Evolutionary conservation across 2,329 filamentous ascomycete genomes (phyloP).

Genomic region (Nigrospora oryzae): DNA sequence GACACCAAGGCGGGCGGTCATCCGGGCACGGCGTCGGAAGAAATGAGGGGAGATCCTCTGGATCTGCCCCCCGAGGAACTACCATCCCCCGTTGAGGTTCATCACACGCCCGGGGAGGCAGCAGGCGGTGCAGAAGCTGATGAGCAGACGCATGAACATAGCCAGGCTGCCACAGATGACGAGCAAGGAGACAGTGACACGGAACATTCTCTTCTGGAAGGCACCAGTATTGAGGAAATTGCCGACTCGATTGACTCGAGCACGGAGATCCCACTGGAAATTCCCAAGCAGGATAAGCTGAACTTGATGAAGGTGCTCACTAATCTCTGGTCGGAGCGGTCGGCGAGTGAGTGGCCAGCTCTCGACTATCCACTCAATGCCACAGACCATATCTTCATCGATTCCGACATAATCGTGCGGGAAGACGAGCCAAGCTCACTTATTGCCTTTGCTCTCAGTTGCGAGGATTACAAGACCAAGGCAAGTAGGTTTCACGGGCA

Average conservation of each 20-base stretch:
- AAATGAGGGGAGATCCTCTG: slow-evolving; percentile 6
- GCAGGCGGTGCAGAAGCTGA: slow-evolving; percentile 32
- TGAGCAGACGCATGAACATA: slow-evolving; percentile 35
- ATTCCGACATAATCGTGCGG: slow-evolving; percentile 93
- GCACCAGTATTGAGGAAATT: slow-evolving; percentile 57
- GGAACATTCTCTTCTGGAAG: slow-evolving; percentile 61
- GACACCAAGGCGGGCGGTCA: background rate
- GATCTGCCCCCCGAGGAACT: background rate
- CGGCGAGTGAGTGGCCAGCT: slow-evolving; percentile 85
- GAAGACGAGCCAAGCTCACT: slow-evolving; percentile 97
- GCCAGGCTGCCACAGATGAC: slow-evolving; percentile 58
- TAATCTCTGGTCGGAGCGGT: slow-evolving; percentile 97
- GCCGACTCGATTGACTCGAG: slow-evolving; percentile 54
- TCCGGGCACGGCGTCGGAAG: slow-evolving; percentile 3
- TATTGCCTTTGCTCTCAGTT: slow-evolving; percentile 86
- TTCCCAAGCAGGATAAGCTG: slow-evolving; percentile 87
- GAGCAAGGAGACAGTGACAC: slow-evolving; percentile 63
- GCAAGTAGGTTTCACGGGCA: slow-evolving; percentile 38
- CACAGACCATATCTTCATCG: slow-evolving; percentile 91
- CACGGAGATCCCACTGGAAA: slow-evolving; percentile 56
- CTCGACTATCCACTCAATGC: slow-evolving; percentile 86
- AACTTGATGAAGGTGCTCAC: slow-evolving; percentile 93
- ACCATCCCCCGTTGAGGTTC: slow-evolving; percentile 17
- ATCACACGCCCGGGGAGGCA: slow-evolving; percentile 17
- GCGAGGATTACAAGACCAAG: slow-evolving; percentile 78